These are phyloP conservation scores for Suhomyces bribrorum DNA, from an alignment of 1,139 yeast genomes.

Conservation along the genomic window DNA sequence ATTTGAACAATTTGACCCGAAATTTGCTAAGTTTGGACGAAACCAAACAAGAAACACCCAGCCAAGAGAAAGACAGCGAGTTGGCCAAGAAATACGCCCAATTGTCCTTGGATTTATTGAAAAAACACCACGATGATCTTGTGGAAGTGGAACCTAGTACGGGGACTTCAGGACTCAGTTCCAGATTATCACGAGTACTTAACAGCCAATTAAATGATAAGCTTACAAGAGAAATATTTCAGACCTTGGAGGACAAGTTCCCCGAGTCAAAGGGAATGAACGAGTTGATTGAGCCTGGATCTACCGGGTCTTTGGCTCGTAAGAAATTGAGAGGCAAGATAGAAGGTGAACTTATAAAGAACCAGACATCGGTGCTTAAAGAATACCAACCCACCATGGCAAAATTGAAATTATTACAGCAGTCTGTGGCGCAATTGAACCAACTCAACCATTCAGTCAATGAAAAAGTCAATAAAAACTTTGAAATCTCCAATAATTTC, in stretches of 20 bases:
- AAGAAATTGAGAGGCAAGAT: constrained; percentile 61
- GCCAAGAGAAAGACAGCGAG: constrained; percentile 8
- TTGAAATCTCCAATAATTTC: constrained; percentile 24
- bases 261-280: constrained; percentile 14
- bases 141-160: neutral
- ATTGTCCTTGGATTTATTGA: constrained; percentile 13
- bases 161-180: constrained; percentile 29
- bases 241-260: constrained; percentile 44
- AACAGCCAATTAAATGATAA: constrained; percentile 52
- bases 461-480: constrained; percentile 33
- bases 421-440: constrained; percentile 44
- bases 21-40: constrained; percentile 27
- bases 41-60: constrained; percentile 1
- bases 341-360: constrained; percentile 69
- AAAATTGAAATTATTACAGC: constrained; percentile 46
- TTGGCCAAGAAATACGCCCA: constrained; percentile 23
- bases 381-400: constrained; percentile 61
- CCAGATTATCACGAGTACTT: constrained; percentile 52
- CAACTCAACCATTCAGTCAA: constrained; percentile 33
- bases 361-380: constrained; percentile 57
- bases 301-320: constrained; percentile 24
- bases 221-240: constrained; percentile 49
- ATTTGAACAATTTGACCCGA: constrained; percentile 34
- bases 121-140: constrained; percentile 9
- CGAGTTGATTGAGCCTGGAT: constrained; percentile 23